Evolutionary conservation across 768 basidiomycete species (phyloP).

Genomic region (Suillus tomentosus): DNA sequence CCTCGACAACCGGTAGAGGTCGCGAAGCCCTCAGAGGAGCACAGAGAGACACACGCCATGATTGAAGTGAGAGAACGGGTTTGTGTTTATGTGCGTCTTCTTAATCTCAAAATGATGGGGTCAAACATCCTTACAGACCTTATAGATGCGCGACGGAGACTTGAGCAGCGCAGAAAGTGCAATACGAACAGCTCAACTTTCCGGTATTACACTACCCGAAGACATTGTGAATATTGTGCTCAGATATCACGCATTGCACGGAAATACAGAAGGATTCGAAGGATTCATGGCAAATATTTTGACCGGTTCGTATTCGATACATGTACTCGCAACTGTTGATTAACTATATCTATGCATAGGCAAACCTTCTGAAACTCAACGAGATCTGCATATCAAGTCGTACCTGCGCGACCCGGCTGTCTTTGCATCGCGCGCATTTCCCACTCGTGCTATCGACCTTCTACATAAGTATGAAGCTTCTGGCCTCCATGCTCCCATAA

Average conservation of each 20-base stretch:
- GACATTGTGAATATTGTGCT: conserved; percentile 50
- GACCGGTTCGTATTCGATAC: conserved; percentile 38
- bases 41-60: conserved; percentile 18
- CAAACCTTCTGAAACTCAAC: conserved; percentile 54
- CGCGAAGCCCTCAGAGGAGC: conserved; percentile 10
- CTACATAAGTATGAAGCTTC: conserved; percentile 74
- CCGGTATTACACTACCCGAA: conserved; percentile 21
- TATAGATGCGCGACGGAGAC: conserved; percentile 54
- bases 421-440: conserved; percentile 42
- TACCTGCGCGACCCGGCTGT: conserved; percentile 41
- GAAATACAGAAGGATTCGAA: conserved; percentile 50
- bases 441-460: conserved; percentile 61
- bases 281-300: conserved; percentile 43
- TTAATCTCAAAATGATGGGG: neutral
- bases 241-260: conserved; percentile 46
- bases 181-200: conserved; percentile 27
- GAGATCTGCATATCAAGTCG: conserved; percentile 72
- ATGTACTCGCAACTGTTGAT: conserved; percentile 5
- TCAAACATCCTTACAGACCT: conserved; percentile 10
- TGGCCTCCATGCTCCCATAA: conserved; percentile 65
- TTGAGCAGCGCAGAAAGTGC: conserved; percentile 47
- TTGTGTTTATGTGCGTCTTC: conserved; percentile 46
- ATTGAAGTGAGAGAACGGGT: conserved; percentile 30
- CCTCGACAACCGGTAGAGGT: conserved; percentile 18
- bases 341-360: conserved; percentile 20